Conservation (phyloP, 1,139 yeast genomes). For the Meyerozyma guilliermondii region DNA sequence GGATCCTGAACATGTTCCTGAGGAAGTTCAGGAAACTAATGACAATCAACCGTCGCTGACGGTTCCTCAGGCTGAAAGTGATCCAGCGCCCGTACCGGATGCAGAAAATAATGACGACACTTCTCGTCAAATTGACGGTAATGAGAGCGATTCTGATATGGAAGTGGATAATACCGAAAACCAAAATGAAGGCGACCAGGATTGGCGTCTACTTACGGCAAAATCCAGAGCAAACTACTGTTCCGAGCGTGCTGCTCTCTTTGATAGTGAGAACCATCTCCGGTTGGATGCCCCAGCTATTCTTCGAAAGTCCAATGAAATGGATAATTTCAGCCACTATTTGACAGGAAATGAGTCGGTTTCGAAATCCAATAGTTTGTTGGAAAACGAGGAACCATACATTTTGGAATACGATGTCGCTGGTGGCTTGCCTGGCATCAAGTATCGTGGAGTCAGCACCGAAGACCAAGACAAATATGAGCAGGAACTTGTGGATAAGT, state of each 20-base stretch:
- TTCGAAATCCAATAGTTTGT: slow-evolving; percentile 38
- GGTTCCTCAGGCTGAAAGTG: slow-evolving; percentile 3
- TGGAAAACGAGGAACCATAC: slow-evolving; percentile 62
- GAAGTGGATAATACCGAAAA: slow-evolving; percentile 26
- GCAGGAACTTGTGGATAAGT: slow-evolving; percentile 37
- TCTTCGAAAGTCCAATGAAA: slow-evolving; percentile 52
- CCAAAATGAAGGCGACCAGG: slow-evolving; percentile 35
- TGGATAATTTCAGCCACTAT: slow-evolving; percentile 51
- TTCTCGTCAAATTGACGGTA: slow-evolving; percentile 10
- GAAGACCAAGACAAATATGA: slow-evolving; percentile 49
- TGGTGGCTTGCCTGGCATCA: slow-evolving; percentile 72
- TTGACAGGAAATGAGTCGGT: slow-evolving; percentile 39
- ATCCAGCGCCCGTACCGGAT: slow-evolving; percentile 5
- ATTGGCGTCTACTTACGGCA: slow-evolving; percentile 80
- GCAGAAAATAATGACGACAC: slow-evolving; percentile 24
- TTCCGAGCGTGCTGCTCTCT: slow-evolving; percentile 60
- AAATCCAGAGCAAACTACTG: slow-evolving; percentile 76
- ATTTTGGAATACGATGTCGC: slow-evolving; percentile 79
- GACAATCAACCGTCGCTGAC: not conserved
- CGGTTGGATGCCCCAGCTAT: slow-evolving; percentile 68
- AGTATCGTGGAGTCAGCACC: slow-evolving; percentile 47
- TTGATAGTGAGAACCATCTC: slow-evolving; percentile 50
- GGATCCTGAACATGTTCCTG: not conserved
- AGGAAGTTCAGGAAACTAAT: not conserved
- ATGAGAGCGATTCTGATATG: slow-evolving; percentile 14